Conservation (phyloP, 306 rosid genomes). For the Medicago truncatula region MtrunA17r5.0-ANR NC_053046.1:27204501-27205000, state of each 20-base stretch:
- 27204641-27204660: conserved; percentile 24
- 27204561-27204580: not conserved
- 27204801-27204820: conserved; percentile 11
- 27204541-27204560: conserved; percentile 16
- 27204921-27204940: conserved; percentile 56
- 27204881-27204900: conserved; percentile 64
- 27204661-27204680: conserved; percentile 49
- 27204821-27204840: conserved; percentile 58
- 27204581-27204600: not conserved
- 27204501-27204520: conserved; percentile 10
- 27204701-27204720: conserved; percentile 42
- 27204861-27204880: conserved; percentile 54
- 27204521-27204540: conserved; percentile 1
- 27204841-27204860: conserved; percentile 36
- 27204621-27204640: not conserved
- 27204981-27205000: conserved; percentile 57
- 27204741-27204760: conserved; percentile 56
- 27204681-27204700: conserved; percentile 49
- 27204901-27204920: conserved; percentile 52
- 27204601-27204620: not conserved
- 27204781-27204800: conserved; percentile 52
- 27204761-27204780: conserved; percentile 60
- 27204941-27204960: conserved; percentile 56
- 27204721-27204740: conserved; percentile 53
- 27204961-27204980: conserved; percentile 69